phyloP scores from a whole-genome alignment of 1,139 yeast species.

The Magnusiomyces tetraspermus region DNA sequence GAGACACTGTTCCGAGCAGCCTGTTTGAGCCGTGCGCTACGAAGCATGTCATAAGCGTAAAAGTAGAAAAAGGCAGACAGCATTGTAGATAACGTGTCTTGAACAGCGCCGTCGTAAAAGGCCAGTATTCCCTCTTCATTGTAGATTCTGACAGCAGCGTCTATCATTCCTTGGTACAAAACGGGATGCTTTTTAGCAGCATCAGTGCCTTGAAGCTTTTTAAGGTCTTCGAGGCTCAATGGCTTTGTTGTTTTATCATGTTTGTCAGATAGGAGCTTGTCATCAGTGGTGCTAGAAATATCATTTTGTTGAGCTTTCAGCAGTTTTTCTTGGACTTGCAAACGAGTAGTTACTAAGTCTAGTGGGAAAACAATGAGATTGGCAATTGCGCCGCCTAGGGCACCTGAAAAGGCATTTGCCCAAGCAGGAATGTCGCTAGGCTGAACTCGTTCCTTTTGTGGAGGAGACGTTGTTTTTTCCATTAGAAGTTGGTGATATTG shows the following conservation, averaged over 20 bases:
- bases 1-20: slow-evolving; percentile 69
- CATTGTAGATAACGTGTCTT: slow-evolving; percentile 28
- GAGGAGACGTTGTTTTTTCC: not conserved
- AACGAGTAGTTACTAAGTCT: slow-evolving; percentile 61
- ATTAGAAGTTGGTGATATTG: not conserved
- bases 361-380: slow-evolving; percentile 65
- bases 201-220: too few relatives aligned
- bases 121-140: slow-evolving; percentile 44
- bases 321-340: slow-evolving; percentile 51
- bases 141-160: slow-evolving; percentile 49
- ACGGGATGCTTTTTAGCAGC: not conserved
- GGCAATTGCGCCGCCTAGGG: slow-evolving; percentile 70
- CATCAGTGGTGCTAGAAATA: slow-evolving; percentile 15
- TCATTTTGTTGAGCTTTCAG: slow-evolving; percentile 3
- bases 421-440: slow-evolving; percentile 29
- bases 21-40: slow-evolving; percentile 71
- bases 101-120: slow-evolving; percentile 59
- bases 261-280: too few relatives aligned
- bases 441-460: not conserved
- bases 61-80: slow-evolving; percentile 38
- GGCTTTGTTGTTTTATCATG: too few relatives aligned
- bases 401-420: slow-evolving; percentile 69
- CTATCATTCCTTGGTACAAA: slow-evolving; percentile 45
- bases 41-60: slow-evolving; percentile 78
- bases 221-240: too few relatives aligned